Percentiles rank a stretch among this genome's conserved stretches.
These are phyloP conservation scores for Lichtheimia corymbifera DNA, from an alignment of 371 early-diverging fungal genomes.

Conservation along the genomic window DNA sequence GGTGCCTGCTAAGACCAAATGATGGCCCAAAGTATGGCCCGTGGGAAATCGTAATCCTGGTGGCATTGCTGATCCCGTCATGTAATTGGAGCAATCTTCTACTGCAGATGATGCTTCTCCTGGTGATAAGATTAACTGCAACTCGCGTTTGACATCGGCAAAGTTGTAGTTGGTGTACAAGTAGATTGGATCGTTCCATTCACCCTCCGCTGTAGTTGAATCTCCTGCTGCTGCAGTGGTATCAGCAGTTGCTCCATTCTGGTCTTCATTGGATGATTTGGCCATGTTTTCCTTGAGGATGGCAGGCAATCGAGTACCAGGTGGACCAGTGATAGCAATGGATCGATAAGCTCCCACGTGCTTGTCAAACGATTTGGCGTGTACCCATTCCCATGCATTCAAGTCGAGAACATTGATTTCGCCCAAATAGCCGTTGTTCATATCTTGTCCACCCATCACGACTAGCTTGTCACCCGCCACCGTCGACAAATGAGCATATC, in stretches of 20 bases:
- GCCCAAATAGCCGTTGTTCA: conserved; percentile 73
- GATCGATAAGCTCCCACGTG: conserved; percentile 83
- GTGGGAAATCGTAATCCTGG: conserved; percentile 80
- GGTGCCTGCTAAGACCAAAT: conserved; percentile 73
- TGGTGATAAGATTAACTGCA: conserved; percentile 66
- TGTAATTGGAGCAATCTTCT: conserved; percentile 60
- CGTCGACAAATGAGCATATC: conserved; percentile 81
- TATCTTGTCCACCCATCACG: conserved; percentile 83
- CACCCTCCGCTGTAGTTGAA: conserved; percentile 6
- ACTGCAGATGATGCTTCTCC: conserved; percentile 42
- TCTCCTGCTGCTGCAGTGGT: conserved; percentile 6
- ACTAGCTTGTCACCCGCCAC: conserved; percentile 61
- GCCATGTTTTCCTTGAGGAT: conserved; percentile 9
- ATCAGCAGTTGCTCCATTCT: not conserved
- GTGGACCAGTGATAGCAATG: conserved; percentile 55
- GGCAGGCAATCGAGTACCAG: conserved; percentile 25
- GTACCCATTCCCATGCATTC: conserved; percentile 67
- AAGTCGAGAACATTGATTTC: conserved; percentile 79
- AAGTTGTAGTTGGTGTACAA: conserved; percentile 86
- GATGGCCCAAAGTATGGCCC: conserved; percentile 63
- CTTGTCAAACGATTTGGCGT: conserved; percentile 65
- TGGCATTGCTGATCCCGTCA: conserved; percentile 62
- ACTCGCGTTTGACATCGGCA: conserved; percentile 73
- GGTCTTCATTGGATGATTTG: not conserved
- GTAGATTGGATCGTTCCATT: conserved; percentile 44